These are phyloP conservation scores for Iris macrosiphon DNA, from an alignment of 106 monocot genomes.

Conservation along the genomic window DNA sequence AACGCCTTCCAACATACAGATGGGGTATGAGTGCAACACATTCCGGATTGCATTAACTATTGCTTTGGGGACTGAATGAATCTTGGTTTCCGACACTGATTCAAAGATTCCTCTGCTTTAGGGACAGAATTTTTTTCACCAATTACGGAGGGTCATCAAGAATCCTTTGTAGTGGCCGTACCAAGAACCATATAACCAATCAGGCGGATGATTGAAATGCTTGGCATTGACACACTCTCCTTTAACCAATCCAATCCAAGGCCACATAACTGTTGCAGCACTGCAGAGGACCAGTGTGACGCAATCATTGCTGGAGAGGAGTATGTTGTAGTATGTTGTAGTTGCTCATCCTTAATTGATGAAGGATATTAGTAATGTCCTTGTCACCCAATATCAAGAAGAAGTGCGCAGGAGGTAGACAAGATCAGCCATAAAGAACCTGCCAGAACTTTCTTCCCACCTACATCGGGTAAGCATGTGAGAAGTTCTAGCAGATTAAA, in stretches of 20 bases:
- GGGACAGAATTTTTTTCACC: constrained; percentile 9
- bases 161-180: constrained; percentile 70
- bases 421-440: constrained; percentile 72
- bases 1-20: too few species aligned
- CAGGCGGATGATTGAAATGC: constrained; percentile 86
- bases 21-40: constrained; percentile 48
- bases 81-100: constrained; percentile 36
- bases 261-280: constrained; percentile 89
- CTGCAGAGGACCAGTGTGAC: constrained; percentile 49
- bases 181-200: constrained; percentile 86
- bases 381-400: constrained; percentile 87
- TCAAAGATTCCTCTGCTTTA: constrained; percentile 41
- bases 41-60: constrained; percentile 45
- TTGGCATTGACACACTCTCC: constrained; percentile 31
- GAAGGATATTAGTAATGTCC: constrained; percentile 76
- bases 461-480: constrained; percentile 17
- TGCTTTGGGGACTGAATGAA: constrained; percentile 41
- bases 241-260: constrained; percentile 60
- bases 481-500: too few species aligned
- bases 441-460: constrained; percentile 86
- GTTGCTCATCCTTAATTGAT: constrained; percentile 89
- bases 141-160: constrained; percentile 60
- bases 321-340: constrained; percentile 91
- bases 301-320: constrained; percentile 47
- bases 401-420: constrained; percentile 86